A percentile compares a stretch with the other conserved stretches of the same genome.
phyloP scores from a whole-genome alignment of 1,284 basidiomycete genomes.

The Malassezia sympodialis region DNA sequence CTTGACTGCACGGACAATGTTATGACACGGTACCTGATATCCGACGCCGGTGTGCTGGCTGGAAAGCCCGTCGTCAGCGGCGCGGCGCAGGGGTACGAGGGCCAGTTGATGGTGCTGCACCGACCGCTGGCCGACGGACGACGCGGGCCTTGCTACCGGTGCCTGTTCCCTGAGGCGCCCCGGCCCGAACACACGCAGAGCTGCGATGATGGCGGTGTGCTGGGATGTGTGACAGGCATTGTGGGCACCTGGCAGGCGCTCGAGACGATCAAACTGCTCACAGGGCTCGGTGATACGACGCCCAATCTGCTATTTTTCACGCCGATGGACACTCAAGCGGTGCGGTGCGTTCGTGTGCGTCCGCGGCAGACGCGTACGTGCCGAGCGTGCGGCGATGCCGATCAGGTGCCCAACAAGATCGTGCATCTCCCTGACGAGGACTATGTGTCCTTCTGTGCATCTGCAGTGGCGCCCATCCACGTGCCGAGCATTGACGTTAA shows the following conservation, averaged over 20 bases:
- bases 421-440: conserved; percentile 30
- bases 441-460: conserved; percentile 38
- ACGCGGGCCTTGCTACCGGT: conserved; percentile 82
- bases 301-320: conserved; percentile 64
- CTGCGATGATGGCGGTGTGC: conserved; percentile 82
- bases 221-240: conserved; percentile 79
- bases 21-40: conserved; percentile 81
- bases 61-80: conserved; percentile 75
- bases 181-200: conserved; percentile 49
- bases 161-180: conserved; percentile 63
- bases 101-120: conserved; percentile 58
- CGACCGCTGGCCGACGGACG: conserved; percentile 24
- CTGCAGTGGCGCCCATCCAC: neutral
- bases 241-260: conserved; percentile 84
- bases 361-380: conserved; percentile 28
- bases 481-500: conserved; percentile 20
- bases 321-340: conserved; percentile 61
- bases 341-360: conserved; percentile 71
- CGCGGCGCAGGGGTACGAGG: conserved; percentile 82
- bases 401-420: conserved; percentile 19
- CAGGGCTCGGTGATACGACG: conserved; percentile 31
- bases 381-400: conserved; percentile 34
- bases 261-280: conserved; percentile 64
- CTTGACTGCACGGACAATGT: conserved; percentile 94
- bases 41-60: conserved; percentile 71